Evolutionary conservation across 305 asterid genomes (phyloP).

Genomic region (Solanum hybrid): DNA sequence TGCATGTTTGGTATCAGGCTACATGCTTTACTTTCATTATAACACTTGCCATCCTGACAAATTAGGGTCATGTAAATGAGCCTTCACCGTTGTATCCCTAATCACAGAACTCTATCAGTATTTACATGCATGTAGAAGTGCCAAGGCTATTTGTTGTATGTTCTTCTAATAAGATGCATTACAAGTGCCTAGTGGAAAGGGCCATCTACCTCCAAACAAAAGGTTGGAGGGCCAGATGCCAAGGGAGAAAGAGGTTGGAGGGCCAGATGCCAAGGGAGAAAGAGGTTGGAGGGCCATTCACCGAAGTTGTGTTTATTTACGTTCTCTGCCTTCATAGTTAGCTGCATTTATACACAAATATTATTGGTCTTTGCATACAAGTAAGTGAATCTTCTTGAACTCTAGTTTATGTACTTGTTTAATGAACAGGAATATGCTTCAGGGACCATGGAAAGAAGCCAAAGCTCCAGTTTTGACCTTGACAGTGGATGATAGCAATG

Average conservation of each 20-base stretch:
- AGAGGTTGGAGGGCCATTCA: neutral
- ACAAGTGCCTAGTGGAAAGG: neutral
- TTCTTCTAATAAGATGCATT: neutral
- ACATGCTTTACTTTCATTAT: neutral
- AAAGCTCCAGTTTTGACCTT: conserved; percentile 72
- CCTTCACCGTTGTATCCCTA: neutral
- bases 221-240: neutral
- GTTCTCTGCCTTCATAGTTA: neutral
- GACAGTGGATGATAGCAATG: conserved; percentile 84
- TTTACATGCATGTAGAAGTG: conserved; percentile 1
- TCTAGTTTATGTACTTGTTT: conserved; percentile 6
- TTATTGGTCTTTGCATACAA: neutral
- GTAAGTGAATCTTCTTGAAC: neutral
- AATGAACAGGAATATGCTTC: conserved; percentile 85
- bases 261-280: neutral
- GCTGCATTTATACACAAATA: neutral
- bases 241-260: neutral
- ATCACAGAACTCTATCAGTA: neutral
- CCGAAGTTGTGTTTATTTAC: neutral
- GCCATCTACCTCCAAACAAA: neutral
- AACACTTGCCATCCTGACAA: neutral
- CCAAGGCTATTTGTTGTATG: neutral
- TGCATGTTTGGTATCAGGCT: neutral
- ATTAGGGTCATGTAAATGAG: neutral
- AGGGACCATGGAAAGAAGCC: conserved; percentile 98